Conservation (phyloP, 768 basidiomycete species). For the Hysterangium stoloniferum region DNA sequence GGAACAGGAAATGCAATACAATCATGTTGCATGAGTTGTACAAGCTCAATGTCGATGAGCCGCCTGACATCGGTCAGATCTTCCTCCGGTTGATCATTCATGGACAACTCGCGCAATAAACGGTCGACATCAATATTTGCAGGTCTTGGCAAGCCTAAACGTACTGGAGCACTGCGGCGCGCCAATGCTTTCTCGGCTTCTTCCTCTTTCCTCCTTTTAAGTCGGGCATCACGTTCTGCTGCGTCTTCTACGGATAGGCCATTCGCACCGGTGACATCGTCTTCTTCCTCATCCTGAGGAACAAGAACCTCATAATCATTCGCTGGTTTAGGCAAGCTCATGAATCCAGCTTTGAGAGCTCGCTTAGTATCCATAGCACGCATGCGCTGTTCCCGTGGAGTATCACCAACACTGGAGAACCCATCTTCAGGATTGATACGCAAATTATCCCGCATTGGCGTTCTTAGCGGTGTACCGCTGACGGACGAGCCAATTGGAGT, state of each 20-base stretch:
- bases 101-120: conserved; percentile 50
- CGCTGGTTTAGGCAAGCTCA: conserved; percentile 81
- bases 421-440: conserved; percentile 75
- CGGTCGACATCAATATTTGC: conserved; percentile 66
- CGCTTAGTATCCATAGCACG: conserved; percentile 60
- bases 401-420: conserved; percentile 47
- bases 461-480: conserved; percentile 77
- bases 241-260: conserved; percentile 74
- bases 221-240: conserved; percentile 77
- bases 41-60: conserved; percentile 73
- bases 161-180: conserved; percentile 72
- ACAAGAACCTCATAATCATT: conserved; percentile 96
- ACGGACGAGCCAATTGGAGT: conserved; percentile 31
- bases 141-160: conserved; percentile 78
- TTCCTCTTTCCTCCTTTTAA: conserved; percentile 58
- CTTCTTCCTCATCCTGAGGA: conserved; percentile 75
- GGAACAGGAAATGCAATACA: conserved; percentile 81
- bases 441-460: conserved; percentile 89
- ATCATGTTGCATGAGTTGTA: conserved; percentile 77
- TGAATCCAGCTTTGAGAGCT: conserved; percentile 74
- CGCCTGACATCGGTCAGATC: conserved; percentile 43
- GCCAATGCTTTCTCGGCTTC: conserved; percentile 78
- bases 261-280: conserved; percentile 27
- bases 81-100: conserved; percentile 29
- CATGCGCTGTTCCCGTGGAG: conserved; percentile 69